A percentile compares a stretch with the other conserved stretches of the same genome.
phyloP scores from a whole-genome alignment of 257 asterid species.

The Solanum acaule region DNA sequence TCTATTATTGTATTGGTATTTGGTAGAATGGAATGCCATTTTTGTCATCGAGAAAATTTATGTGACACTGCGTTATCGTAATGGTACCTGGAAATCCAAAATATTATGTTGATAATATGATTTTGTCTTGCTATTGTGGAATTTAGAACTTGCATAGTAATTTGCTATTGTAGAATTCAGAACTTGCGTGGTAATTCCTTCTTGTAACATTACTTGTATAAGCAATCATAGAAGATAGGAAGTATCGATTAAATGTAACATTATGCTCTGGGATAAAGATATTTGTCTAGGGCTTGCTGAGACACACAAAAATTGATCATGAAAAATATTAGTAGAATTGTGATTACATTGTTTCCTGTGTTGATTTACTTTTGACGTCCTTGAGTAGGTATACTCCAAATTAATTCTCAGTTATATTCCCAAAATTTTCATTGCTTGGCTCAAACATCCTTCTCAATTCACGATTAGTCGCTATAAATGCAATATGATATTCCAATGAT shows the following conservation, averaged over 20 bases:
- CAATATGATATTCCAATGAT: background rate
- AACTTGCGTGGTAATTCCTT: background rate
- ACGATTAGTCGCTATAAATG: background rate
- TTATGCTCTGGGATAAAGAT: background rate
- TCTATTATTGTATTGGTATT: background rate
- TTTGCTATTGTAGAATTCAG: background rate
- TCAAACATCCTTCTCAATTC: background rate
- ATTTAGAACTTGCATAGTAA: background rate
- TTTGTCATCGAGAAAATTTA: background rate
- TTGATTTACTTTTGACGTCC: background rate
- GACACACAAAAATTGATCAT: background rate
- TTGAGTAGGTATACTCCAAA: background rate
- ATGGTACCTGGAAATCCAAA: background rate
- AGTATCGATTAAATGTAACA: background rate
- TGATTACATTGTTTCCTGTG: background rate
- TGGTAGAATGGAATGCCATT: background rate
- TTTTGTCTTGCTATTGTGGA: background rate
- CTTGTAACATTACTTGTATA: background rate
- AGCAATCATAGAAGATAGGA: background rate
- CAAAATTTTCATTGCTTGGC: background rate
- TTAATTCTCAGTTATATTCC: background rate
- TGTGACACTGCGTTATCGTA: background rate
- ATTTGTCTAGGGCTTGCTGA: background rate
- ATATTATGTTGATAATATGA: background rate
- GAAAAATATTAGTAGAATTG: background rate